These are phyloP conservation scores for Populus euphratica DNA, from an alignment of 345 rosid genomes.

Conservation along the genomic window DNA sequence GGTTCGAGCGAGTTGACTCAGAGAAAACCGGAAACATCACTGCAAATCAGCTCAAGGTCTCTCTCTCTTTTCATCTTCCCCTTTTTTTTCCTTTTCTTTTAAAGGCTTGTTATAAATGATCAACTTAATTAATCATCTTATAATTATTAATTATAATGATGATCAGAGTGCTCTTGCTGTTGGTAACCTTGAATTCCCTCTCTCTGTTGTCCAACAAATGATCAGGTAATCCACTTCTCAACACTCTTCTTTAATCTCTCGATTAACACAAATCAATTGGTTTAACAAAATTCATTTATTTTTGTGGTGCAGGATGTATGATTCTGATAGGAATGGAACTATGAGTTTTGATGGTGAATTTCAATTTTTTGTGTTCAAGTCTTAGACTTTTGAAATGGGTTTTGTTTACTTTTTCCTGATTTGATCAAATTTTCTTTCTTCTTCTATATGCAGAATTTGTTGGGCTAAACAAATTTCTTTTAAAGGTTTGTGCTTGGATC, in stretches of 20 bases:
- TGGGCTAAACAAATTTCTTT: slow-evolving; percentile 62
- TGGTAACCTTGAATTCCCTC: slow-evolving; percentile 55
- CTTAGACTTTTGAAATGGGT: not conserved
- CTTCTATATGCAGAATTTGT: slow-evolving; percentile 45
- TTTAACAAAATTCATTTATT: not conserved
- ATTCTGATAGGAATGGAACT: slow-evolving; percentile 63
- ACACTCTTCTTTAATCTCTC: not conserved
- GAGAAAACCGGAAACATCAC: slow-evolving; percentile 53
- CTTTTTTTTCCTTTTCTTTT: not conserved
- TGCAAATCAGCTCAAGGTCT: slow-evolving; percentile 59
- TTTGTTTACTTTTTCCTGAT: not conserved
- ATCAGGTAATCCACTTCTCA: slow-evolving; percentile 42
- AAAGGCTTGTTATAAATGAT: not conserved
- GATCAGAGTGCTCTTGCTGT: slow-evolving; percentile 54
- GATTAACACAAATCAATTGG: not conserved
- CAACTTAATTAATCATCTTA: not conserved
- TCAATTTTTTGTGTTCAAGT: not conserved
- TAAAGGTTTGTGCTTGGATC: slow-evolving; percentile 44
- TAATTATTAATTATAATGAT: not conserved
- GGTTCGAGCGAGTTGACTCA: slow-evolving; percentile 78
- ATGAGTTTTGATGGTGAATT: slow-evolving; percentile 58
- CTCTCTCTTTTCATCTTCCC: not conserved
- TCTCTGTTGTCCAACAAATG: slow-evolving; percentile 65
- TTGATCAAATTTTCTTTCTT: not conserved
- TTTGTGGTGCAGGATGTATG: slow-evolving; percentile 51